Base-by-base conservation (phyloP, 169 alveolate genomes). In the Babesia ovata region DNA sequence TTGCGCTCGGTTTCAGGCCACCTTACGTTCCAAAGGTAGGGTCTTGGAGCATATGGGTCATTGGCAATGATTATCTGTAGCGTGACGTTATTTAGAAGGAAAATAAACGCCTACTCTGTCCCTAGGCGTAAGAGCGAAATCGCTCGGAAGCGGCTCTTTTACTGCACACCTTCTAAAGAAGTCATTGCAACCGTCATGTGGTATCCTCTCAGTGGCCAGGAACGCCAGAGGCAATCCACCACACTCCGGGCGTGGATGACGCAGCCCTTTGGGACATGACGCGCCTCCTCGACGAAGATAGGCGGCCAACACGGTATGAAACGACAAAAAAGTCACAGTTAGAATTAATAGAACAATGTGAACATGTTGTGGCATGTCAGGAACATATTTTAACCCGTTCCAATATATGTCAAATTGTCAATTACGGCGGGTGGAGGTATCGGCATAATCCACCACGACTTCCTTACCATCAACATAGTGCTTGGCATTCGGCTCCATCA, bases 361-460 rank as follows among this genome's bases (percentile, higher is more conserved):
- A 10, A 67, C 63, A 67, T 67, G 44, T 26, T 53, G 19, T 29
- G 11, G 76, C 76, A 67, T 67, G 44, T 29, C 66, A 52, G 19
- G n/a, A 46, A 58, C 21, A 6, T 29, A 26, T 28, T 45, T 2
- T 16, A n/a, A 33, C 29, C 29, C 16, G 7, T 39, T 48, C n/a
- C 36, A 33, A 16, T 33, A 22, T 22, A 4, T 29, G 63, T 60
- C 0, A 46, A 11, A 71, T 28, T 2, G 42, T 59, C 67, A 59
- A 17, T 42, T 49, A 56, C 85, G 36, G 53, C 77, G 73, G 74
- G 61, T 44, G 44, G 44, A 29, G 39, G 60, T 77, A 60, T 81
- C 88, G 42, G 88, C 88, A 45, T 81, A 81, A 61, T 81, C 88
- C 52, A 81, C 88, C 48, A 81, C 67, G 24, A 83, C 49, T 53